Percentiles rank a stretch among this genome's conserved stretches.
Evolutionary conservation across 495 filamentous ascomycete genomes (phyloP).

Genomic region (Penicillium fimorum): DNA sequence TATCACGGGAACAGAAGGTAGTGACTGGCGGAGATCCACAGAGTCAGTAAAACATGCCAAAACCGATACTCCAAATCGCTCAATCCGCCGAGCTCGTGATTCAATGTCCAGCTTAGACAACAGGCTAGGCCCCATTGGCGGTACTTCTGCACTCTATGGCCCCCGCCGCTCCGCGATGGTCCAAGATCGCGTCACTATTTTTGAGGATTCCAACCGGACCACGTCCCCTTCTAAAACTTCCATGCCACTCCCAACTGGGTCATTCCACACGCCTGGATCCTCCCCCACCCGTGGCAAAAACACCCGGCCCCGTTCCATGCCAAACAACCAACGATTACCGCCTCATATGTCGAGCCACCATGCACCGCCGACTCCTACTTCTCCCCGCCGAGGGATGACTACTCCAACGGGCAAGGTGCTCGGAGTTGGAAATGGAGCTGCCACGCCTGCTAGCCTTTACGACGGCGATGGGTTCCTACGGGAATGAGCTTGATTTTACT

Average conservation of each 20-base stretch:
- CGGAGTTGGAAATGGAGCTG: slow-evolving; percentile 36
- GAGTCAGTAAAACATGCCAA: slow-evolving; percentile 19
- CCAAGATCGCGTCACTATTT: slow-evolving; percentile 38
- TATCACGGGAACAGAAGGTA: slow-evolving; percentile 31
- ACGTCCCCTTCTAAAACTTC: slow-evolving; percentile 16
- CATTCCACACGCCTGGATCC: slow-evolving; percentile 15
- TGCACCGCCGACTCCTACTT: slow-evolving; percentile 17
- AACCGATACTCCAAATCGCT: slow-evolving; percentile 16
- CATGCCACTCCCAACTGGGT: slow-evolving; percentile 9
- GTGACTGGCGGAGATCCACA: slow-evolving; percentile 25
- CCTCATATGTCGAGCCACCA: slow-evolving; percentile 16
- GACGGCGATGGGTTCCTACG: slow-evolving; percentile 50
- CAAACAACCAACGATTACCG: slow-evolving; percentile 14
- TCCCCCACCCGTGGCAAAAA: slow-evolving; percentile 14
- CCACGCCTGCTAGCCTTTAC: slow-evolving; percentile 48
- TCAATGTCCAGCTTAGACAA: slow-evolving; percentile 12
- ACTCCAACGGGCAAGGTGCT: slow-evolving; percentile 36
- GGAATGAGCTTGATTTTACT: slow-evolving; percentile 28
- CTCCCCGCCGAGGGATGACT: slow-evolving; percentile 24
- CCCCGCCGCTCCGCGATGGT: slow-evolving; percentile 9
- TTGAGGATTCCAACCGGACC: slow-evolving; percentile 34
- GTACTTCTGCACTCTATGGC: slow-evolving; percentile 3
- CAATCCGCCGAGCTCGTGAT: slow-evolving; percentile 10
- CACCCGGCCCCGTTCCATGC: slow-evolving; percentile 15
- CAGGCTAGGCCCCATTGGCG: slow-evolving; percentile 8